A percentile compares a stretch with the other conserved stretches of the same genome.
phyloP scores from a whole-genome alignment of 495 filamentous ascomycete species.

The Podospora conica region DNA sequence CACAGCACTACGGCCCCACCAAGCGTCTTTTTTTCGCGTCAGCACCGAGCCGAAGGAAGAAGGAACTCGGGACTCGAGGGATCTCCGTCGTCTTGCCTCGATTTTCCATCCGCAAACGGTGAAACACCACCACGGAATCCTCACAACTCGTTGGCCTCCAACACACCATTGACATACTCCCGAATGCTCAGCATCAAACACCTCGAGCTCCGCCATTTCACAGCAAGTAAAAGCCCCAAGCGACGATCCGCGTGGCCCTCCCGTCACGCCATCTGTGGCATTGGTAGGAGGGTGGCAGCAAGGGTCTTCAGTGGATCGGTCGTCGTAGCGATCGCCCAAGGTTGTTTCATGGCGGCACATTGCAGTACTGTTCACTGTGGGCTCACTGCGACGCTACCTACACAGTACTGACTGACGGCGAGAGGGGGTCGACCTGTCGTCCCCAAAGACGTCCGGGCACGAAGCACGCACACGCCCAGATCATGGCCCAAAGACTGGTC shows the following conservation, averaged over 20 bases:
- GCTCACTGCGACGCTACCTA: slow-evolving; percentile 1
- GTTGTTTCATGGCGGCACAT: slow-evolving; percentile 12
- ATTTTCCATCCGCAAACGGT: no score
- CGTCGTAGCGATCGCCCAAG: slow-evolving; percentile 8
- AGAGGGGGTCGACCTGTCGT: neutral
- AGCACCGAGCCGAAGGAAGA: neutral
- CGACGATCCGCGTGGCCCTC: neutral
- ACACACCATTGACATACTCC: no score
- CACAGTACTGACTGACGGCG: no score
- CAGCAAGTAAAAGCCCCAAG: neutral
- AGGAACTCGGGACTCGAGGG: neutral
- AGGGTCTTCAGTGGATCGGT: slow-evolving; percentile 4
- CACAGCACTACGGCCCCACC: neutral
- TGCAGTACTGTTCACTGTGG: slow-evolving; percentile 4
- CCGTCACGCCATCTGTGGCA: slow-evolving; percentile 5
- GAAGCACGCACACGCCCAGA: neutral
- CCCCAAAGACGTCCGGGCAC: slow-evolving; percentile 4
- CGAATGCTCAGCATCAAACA: no score
- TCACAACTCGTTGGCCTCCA: no score
- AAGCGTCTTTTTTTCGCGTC: neutral
- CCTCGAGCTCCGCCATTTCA: no score
- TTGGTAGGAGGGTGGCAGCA: slow-evolving; percentile 12
- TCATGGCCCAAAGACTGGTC: neutral
- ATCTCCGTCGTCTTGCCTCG: neutral
- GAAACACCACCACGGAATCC: no score